These are phyloP conservation scores for Grosmannia clavigera DNA, from an alignment of 2,329 filamentous ascomycete species.

Conservation along the genomic window DNA sequence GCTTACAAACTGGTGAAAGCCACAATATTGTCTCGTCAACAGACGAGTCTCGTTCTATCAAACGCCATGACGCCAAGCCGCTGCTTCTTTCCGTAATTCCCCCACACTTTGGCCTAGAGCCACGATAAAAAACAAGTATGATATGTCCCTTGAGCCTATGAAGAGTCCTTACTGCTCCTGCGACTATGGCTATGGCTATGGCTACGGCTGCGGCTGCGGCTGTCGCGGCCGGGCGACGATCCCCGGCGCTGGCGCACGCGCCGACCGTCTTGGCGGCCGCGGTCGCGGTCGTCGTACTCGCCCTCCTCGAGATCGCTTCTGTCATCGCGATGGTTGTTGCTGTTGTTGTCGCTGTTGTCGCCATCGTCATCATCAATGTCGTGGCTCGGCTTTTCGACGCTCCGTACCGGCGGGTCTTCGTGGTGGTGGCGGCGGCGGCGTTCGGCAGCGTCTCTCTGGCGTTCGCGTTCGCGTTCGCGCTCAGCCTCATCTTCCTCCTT, in stretches of 20 bases:
- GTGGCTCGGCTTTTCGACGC: not conserved
- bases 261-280: not conserved
- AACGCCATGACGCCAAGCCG: not conserved
- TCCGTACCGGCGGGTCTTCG: not conserved
- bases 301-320: not conserved
- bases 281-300: not conserved
- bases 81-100: not conserved
- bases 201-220: slow-evolving; percentile 1
- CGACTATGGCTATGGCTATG: not conserved
- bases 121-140: not conserved
- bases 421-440: not conserved
- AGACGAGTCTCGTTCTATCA: not conserved
- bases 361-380: not conserved
- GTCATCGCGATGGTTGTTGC: not conserved
- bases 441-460: not conserved
- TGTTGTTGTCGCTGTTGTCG: not conserved
- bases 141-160: not conserved
- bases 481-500: slow-evolving; percentile 6
- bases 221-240: not conserved
- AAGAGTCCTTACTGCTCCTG: not conserved
- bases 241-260: not conserved
- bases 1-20: not conserved
- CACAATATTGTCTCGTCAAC: not conserved
- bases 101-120: not conserved
- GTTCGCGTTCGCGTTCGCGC: not conserved